Conservation (phyloP, 2,329 filamentous ascomycete genomes). For the Paramyrothecium sp. region DNA sequence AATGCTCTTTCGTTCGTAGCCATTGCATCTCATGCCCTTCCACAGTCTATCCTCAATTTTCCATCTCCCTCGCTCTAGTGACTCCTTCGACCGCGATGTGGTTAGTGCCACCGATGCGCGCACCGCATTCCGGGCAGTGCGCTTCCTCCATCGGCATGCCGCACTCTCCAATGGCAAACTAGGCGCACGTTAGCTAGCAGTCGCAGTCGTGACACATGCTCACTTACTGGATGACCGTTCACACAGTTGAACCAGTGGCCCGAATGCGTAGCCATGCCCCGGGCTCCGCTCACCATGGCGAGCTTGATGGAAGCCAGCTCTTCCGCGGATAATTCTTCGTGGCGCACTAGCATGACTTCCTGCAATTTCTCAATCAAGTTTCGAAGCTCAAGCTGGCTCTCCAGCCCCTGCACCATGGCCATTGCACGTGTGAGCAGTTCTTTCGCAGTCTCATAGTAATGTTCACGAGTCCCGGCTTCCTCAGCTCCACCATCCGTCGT, state of each 20-base stretch:
- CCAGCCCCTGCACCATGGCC: neutral
- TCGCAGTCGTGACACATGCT: neutral
- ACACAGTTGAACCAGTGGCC: constrained; percentile 30
- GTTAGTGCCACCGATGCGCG: constrained; percentile 19
- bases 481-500: no score
- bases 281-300: constrained; percentile 43
- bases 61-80: no score
- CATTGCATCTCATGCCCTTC: no score
- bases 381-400: neutral
- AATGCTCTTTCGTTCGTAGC: no score
- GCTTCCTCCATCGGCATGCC: constrained; percentile 63
- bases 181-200: neutral
- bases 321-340: constrained; percentile 37
- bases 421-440: neutral
- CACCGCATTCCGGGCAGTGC: constrained; percentile 61
- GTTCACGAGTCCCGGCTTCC: no score
- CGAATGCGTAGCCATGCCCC: constrained; percentile 35
- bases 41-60: no score
- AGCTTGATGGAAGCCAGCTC: constrained; percentile 41
- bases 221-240: constrained; percentile 26
- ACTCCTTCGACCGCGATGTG: no score
- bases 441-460: no score
- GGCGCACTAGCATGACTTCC: no score
- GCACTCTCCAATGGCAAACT: constrained; percentile 66
- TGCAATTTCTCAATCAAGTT: constrained; percentile 11